Evolutionary conservation across 2,329 filamentous ascomycete genomes (phyloP).

Genomic region (Aspergillaceae sp.): DNA sequence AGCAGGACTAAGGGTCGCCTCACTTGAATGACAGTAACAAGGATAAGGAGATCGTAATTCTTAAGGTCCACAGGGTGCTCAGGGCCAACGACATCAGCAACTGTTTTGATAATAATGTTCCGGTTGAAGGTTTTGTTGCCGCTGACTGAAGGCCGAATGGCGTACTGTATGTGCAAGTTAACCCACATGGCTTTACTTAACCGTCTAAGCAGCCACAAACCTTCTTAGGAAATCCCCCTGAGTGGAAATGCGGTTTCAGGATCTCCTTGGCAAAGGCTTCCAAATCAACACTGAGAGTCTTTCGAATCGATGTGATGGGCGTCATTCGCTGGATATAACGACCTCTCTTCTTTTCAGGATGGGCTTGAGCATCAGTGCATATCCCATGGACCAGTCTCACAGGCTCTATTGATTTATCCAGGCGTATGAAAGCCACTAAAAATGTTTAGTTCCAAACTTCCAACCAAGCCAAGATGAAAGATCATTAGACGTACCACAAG

Average conservation of each 20-base stretch:
- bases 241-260: slow-evolving; percentile 52
- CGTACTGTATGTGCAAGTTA: slow-evolving; percentile 40
- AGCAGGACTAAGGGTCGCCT: neutral
- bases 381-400: slow-evolving; percentile 52
- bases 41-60: slow-evolving; percentile 51
- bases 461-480: neutral
- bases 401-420: slow-evolving; percentile 49
- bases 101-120: slow-evolving; percentile 51
- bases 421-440: slow-evolving; percentile 51
- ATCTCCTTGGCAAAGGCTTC: slow-evolving; percentile 50
- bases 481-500: slow-evolving; percentile 27
- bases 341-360: slow-evolving; percentile 45
- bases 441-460: neutral
- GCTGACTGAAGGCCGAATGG: slow-evolving; percentile 53
- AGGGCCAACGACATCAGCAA: slow-evolving; percentile 50
- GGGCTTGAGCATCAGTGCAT: slow-evolving; percentile 47
- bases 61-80: slow-evolving; percentile 53
- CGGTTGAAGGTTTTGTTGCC: slow-evolving; percentile 51
- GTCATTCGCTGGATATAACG: slow-evolving; percentile 54
- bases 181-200: neutral
- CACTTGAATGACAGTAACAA: slow-evolving; percentile 56
- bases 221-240: slow-evolving; percentile 43
- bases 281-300: slow-evolving; percentile 50
- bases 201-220: slow-evolving; percentile 27
- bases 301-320: slow-evolving; percentile 50